Evolutionary conservation across 2,329 filamentous ascomycete species (phyloP), one percentile per base, ranked within the genome.

Genomic region (Fusarium pseudocircinatum): DNA sequence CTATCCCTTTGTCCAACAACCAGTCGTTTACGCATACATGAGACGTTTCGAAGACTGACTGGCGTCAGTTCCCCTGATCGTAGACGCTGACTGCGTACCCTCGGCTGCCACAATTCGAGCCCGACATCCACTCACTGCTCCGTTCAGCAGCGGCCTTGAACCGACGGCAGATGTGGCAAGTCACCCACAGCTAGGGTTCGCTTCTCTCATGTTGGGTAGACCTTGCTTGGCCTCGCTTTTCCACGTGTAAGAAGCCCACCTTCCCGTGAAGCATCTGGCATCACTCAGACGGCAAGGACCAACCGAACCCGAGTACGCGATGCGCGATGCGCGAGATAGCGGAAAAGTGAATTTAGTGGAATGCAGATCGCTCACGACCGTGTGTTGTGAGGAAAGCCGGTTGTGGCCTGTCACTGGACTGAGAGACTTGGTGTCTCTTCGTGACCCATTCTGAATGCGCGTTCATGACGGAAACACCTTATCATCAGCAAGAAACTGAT

Each of bases 81-180:
- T 72, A 69, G 15, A 81, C 82, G 44, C 82, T 81, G 1, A 49
- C 75, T 5, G 73, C 65, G 4, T 69, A 82, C 39, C 40, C 77
- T 32, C 83, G 77, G 59, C 66, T 86, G n/a, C 77, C 16, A 28
- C 22, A 16, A n/a, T 32, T n/a, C 28, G 16, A 20, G 7, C 14
- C 28, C 14, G 22, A n/a, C 34, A 28, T 4, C 14, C 30, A 26
- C 13, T 46, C 30, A 22, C 14, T n/a, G 14, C 28, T 26, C 14
- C 24, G 11, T 16, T 10, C 30, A n/a, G 5, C 6, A 11, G 14
- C 11, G 4, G 20, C 10, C 22, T 36, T 8, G 24, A 13, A 15
- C 7, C n/a, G 39, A 52, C 2, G 24, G 9, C 3, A 46, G n/a
- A 36, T 13, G 16, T 4, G 16, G 12, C 11, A 2, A 7, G 8